These are phyloP conservation scores for Nicotiana rustica DNA, from an alignment of 305 asterid species.

Conservation along the genomic window DNA sequence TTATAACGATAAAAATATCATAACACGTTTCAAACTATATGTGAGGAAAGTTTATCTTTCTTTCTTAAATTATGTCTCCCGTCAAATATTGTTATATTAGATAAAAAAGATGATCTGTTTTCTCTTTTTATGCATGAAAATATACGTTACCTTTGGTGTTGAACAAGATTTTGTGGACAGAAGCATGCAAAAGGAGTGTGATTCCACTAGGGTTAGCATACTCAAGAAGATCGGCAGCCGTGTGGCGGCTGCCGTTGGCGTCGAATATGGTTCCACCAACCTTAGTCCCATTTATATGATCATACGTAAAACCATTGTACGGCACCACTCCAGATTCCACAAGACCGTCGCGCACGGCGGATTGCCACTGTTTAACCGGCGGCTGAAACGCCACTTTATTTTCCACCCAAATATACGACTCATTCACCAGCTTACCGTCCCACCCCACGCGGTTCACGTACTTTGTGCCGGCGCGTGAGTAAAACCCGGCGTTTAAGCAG, in stretches of 20 bases:
- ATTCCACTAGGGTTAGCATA: constrained; percentile 72
- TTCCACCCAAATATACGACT: constrained; percentile 85
- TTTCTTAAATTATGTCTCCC: neutral
- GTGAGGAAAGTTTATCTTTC: neutral
- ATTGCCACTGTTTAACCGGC: constrained; percentile 74
- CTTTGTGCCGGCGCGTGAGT: constrained; percentile 67
- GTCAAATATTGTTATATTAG: too few species aligned
- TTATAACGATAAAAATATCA: neutral
- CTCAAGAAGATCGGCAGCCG: constrained; percentile 86
- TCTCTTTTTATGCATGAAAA: neutral
- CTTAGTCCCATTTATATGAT: constrained; percentile 81
- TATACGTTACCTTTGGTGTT: constrained; percentile 53
- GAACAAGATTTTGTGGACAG: constrained; percentile 75
- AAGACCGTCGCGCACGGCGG: constrained; percentile 80
- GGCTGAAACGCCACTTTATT: constrained; percentile 77
- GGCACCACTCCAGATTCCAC: constrained; percentile 75
- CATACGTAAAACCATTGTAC: constrained; percentile 79
- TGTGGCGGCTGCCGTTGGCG: constrained; percentile 66
- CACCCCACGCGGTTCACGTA: constrained; percentile 65
- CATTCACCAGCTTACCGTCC: constrained; percentile 62
- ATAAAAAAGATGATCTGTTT: neutral
- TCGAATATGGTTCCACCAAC: constrained; percentile 91
- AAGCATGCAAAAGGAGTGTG: constrained; percentile 71
- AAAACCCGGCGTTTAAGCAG: constrained; percentile 87
- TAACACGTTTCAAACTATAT: neutral